Base-by-base conservation (phyloP, 306 rosid species). In the Glycyrrhiza uralensis region DNA sequence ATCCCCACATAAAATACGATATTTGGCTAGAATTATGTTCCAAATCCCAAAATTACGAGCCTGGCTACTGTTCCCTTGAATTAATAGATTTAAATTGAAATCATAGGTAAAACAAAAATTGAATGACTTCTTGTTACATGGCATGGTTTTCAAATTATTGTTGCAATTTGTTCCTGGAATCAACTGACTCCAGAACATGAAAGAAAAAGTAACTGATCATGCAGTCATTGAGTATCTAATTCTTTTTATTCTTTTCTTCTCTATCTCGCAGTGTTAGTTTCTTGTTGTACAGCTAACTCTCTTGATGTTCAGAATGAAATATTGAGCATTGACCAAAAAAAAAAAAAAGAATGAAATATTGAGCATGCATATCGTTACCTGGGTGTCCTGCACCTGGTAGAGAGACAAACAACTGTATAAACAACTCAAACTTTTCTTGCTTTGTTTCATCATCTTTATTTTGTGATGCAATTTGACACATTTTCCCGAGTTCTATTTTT, bases 11-110 rank as follows among this genome's bases (percentile, higher is more conserved):
- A 24, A 33, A 24, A 51, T 47, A 24, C n/a, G 24, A 17, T 23
- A n/a, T 47, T 47, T 64, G 63, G 79, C 55, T 13, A 63, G 23
- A 50, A 51, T 44, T 35, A 74, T 50, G 32, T 63, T 23, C 44
- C 33, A 63, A 39, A 10, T 50, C 15, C 66, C 19, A 19, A 22
- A 47, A 15, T 72, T 61, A 10, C 42, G 47, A 60, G 58, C 20
- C 10, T 44, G 58, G 22, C 67, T 7, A 28, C 38, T 19, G 35
- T 45, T 44, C 24, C 33, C 47, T 50, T 20, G 26, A 52, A 23
- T 14, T 23, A 46, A 22, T 33, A 47, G 35, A 46, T 49, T 24
- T 44, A 10, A 44, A 26, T 44, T 66, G 29, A 42, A 61, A 36
- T 55, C 30, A 73, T 14, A 32, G 70, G 51, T 30, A 61, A 10